Evolutionary conservation across 1,284 basidiomycete species (phyloP).

Genomic region (Mycosarcoma maydis): DNA sequence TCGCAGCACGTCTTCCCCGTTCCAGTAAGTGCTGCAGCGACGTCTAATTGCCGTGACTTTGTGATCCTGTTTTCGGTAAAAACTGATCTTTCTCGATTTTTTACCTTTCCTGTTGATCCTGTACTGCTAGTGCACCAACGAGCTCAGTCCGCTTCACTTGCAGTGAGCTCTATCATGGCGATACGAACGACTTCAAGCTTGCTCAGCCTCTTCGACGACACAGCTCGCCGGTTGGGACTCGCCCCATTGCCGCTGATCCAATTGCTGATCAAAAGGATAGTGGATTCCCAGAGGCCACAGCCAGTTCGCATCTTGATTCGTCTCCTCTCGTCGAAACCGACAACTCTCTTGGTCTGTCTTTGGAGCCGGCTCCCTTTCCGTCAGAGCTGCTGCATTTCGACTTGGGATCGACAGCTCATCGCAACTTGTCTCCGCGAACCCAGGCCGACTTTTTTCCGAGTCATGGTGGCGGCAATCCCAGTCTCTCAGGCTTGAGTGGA

Average conservation of each 20-base stretch:
- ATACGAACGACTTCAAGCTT: background rate
- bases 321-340: slow-evolving; percentile 2
- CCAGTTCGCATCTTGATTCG: slow-evolving; percentile 2
- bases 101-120: too few species aligned
- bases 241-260: background rate
- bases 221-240: slow-evolving; percentile 1
- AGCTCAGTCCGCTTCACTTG: slow-evolving; percentile 35
- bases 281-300: background rate
- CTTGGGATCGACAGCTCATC: background rate
- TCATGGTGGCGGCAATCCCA: background rate
- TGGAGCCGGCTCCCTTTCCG: slow-evolving; percentile 18
- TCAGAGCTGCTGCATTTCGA: slow-evolving; percentile 15
- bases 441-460: slow-evolving; percentile 14
- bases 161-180: background rate
- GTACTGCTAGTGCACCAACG: slow-evolving; percentile 22
- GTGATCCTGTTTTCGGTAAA: too few species aligned
- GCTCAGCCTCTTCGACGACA: background rate
- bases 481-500: background rate
- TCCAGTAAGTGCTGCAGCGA: slow-evolving; percentile 11
- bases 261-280: background rate
- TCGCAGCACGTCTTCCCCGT: slow-evolving; percentile 1
- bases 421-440: slow-evolving; percentile 6
- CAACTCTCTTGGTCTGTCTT: slow-evolving; percentile 27
- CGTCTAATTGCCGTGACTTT: too few species aligned
- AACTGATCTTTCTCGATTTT: too few species aligned